These are phyloP conservation scores for Mycocentrospora acerina DNA, from an alignment of 2,329 filamentous ascomycete genomes.

Conservation along the genomic window DNA sequence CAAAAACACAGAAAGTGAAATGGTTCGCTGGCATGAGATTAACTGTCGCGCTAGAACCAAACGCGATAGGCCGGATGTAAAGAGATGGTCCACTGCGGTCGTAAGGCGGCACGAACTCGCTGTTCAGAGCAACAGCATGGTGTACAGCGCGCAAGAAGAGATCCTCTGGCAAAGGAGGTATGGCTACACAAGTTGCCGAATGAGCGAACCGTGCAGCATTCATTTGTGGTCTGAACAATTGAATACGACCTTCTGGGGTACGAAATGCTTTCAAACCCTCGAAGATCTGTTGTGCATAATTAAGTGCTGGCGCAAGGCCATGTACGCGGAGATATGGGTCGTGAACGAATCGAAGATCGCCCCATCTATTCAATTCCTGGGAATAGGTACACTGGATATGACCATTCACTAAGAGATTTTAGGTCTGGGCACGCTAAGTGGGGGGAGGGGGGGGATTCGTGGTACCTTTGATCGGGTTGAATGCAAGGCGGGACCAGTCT, in stretches of 20 bases:
- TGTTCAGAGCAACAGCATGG: constrained; percentile 27
- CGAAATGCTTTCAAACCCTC: constrained; percentile 17
- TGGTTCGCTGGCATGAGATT: constrained; percentile 21
- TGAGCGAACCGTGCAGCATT: constrained; percentile 33
- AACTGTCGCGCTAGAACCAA: constrained; percentile 30
- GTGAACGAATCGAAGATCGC: too few relatives aligned
- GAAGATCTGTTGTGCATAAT: too few relatives aligned
- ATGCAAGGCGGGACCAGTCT: too few relatives aligned
- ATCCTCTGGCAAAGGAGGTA: constrained; percentile 32
- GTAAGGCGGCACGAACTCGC: constrained; percentile 28
- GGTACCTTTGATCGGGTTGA: too few relatives aligned
- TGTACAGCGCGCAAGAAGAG: constrained; percentile 29
- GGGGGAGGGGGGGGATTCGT: too few relatives aligned
- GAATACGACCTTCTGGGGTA: constrained; percentile 20
- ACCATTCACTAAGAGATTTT: too few relatives aligned
- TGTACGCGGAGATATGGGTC: too few relatives aligned
- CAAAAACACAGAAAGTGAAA: constrained; percentile 36
- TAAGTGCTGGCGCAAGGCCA: too few relatives aligned
- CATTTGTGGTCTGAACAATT: constrained; percentile 35
- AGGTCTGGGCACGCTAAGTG: too few relatives aligned
- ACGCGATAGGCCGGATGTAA: constrained; percentile 40
- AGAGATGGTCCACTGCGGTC: constrained; percentile 29
- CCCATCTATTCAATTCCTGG: too few relatives aligned
- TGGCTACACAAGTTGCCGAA: constrained; percentile 30
- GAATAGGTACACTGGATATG: too few relatives aligned